Evolutionary conservation across 352 stramenopile genomes (phyloP), one percentile per base, ranked within the genome.

Genomic region (Aphanomyces invadans): DNA sequence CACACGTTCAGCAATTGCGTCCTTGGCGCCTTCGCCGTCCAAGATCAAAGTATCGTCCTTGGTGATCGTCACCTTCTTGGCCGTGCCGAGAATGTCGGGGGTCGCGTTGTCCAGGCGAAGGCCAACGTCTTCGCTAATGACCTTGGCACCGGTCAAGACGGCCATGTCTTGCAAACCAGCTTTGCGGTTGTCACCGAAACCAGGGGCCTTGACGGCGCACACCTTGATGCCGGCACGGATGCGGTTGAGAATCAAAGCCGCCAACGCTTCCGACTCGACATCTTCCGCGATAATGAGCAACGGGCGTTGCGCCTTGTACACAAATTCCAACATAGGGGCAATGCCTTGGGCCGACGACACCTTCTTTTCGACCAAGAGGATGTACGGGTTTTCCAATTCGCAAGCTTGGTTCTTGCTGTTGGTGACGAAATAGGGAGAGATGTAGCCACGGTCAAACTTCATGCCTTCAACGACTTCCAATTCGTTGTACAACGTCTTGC

Each of bases 281-380:
- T 99, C 97, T 76, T 99, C 97, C 1, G 97, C 97, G 59, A 99
- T 92, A 81, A 99, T 99, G n/a, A 99, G 73, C 29, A 99, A 79
- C 62, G 96, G 97, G 29, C 90, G 81, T 76, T 98, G 90, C 65
- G 83, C 81, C 87, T 99, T 99, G 70, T 99, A 95, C 46, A 99
- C 90, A 23, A 76, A 88, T 79, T 99, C 97, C 46, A 99, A 85
- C 32, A 99, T 78, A 7, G 97, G 96, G 67, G 99, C 91, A 70
- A 99, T 90, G 72, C 73, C 71, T 80, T 98, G 90, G 38, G 99
- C 80, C 73, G 81, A 97, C 73, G 89, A 98, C 56, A 99, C 90
- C 86, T 99, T 99, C 93, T 99, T 99, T 79, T 99, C 97, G n/a
- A 99, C 96, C 45, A 99, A 81, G 21, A 99, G 80, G 70, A 99